These are phyloP conservation scores for Podospora tetraspora DNA, from an alignment of 495 filamentous ascomycete species.

Conservation along the genomic window DNA sequence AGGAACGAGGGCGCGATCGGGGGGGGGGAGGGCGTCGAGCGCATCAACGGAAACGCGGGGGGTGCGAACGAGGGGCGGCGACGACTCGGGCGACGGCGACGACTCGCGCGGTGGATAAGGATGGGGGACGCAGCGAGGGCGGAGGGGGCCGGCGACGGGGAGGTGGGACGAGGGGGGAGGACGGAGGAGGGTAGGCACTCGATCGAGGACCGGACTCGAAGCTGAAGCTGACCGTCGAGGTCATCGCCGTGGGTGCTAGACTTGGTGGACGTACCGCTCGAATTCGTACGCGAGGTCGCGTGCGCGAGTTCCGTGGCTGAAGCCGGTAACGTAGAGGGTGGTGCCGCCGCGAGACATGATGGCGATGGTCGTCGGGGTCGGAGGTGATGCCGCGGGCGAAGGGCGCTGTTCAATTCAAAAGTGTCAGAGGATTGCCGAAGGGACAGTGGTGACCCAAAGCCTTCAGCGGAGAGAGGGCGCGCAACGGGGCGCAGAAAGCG, in stretches of 20 bases:
- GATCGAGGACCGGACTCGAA: slow-evolving; percentile 35
- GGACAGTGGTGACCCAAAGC: neutral
- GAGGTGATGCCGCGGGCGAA: neutral
- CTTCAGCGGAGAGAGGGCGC: neutral
- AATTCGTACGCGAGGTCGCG: slow-evolving; percentile 99
- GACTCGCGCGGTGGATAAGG: slow-evolving; percentile 30
- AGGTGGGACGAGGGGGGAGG: slow-evolving; percentile 24
- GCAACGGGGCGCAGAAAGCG: neutral
- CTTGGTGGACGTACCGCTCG: slow-evolving; percentile 66
- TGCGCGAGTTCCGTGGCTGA: slow-evolving; percentile 97
- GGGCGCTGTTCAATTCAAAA: neutral
- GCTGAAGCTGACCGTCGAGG: slow-evolving; percentile 36
- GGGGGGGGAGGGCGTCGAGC: slow-evolving; percentile 28
- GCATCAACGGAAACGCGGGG: slow-evolving; percentile 15
- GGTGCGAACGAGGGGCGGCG: slow-evolving; percentile 27
- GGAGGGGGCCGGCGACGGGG: slow-evolving; percentile 31
- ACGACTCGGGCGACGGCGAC: slow-evolving; percentile 14
- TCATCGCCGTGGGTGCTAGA: slow-evolving; percentile 32
- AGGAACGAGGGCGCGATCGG: slow-evolving; percentile 35
- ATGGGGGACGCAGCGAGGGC: slow-evolving; percentile 31
- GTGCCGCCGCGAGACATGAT: slow-evolving; percentile 89
- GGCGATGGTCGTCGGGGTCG: slow-evolving; percentile 14
- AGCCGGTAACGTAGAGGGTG: slow-evolving; percentile 94
- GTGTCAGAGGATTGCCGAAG: neutral
- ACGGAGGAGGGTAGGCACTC: neutral